Base-by-base conservation (phyloP, 1,284 basidiomycete genomes). In the Malassezia cuniculi region DNA sequence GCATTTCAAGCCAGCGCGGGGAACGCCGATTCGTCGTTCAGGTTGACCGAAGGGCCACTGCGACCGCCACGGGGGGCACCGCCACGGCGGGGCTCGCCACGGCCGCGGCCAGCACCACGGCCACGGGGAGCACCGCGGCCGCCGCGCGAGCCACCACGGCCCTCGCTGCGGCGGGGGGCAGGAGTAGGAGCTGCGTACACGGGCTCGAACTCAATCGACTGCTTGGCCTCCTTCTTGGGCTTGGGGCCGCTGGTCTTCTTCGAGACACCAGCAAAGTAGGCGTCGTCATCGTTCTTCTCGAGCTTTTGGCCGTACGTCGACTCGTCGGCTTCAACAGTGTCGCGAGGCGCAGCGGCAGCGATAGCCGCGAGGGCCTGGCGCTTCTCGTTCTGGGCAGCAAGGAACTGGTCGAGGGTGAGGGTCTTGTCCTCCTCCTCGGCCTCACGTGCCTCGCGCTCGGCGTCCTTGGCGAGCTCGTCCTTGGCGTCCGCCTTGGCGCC, bases 391-490 rank as follows among this genome's bases (percentile, higher is more conserved):
- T 80, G 72, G 70, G 81, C 75, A 49, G 80, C 78, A 47, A 80
- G 72, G 70, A 85, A 86, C 68, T 86, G 78, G 36, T 85, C 83
- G 38, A 61, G 55, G 27, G 82, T 85, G 56, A 85, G 74, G 29
- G 85, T 89, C 71, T 86, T 85, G 72, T 93, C 87, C 69, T 87
- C 85, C 69, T 89, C 85, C 69, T 93, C 86, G 33, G 61, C 61
- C 44, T 74, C 77, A 58, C 79, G 5, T 6, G n/a, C 33, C 4
- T 5, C 19, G 15, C 24, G 21, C 33, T 41, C 32, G 15, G 34
- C 39, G 16, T 45, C 36, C n/a, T n/a, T 19, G 12, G 47, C 53
- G 9, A 60, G 43, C 27, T 55, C 51, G 41, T 56, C 47, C 53
- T 53, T 52, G 29, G 36, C 53, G 26, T 39, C 36, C 22, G 31